Evolutionary conservation across 495 filamentous ascomycete genomes (phyloP), one percentile per base, ranked within the genome.

Genomic region (Antarctomyces pellizariae): DNA sequence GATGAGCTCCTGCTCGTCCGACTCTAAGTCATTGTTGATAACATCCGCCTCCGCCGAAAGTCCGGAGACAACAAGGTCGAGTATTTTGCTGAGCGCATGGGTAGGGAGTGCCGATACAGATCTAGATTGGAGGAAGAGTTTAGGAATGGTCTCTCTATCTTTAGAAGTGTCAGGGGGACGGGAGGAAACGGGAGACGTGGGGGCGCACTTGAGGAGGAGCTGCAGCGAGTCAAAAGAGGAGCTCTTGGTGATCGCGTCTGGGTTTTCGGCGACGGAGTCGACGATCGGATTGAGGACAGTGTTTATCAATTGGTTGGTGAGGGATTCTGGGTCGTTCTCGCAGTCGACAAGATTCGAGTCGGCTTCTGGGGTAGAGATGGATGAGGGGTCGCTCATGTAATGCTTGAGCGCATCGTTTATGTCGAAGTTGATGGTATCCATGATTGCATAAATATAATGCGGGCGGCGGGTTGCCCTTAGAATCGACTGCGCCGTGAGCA

Each of bases 361-460:
- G 14, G 84, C 86, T 45, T 92, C 82, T 16, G 74, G 66, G n/a
- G 79, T 92, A 3, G 74, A 60, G 18, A 95, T 66, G 21, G 62
- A 62, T 23, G 70, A 55, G 1, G 89, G 89, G 50, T 92, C 79
- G 53, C 75, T 78, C 58, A 90, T 72, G 50, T 99, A 95, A 43
- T 75, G 62, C 57, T 90, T 93, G 49, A 95, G 71, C 35, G 80
- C 74, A 43, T 86, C 71, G 50, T 92, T 93, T 48, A 99, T 75
- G 46, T 95, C 78, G 51, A 95, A 99, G 33, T 69, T 64, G 38
- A 76, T 56, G 30, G 45, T 50, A 44, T 76, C 79, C 82, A 91
- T 91, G 39, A 37, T 56, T 46, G 43, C 37, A 34, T 28, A 22
- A 16, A 13, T 20, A 23, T n/a, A n/a, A n/a, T 16, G n/a, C 16